A percentile compares a stretch with the other conserved stretches of the same genome.
Evolutionary conservation across 495 filamentous ascomycete genomes (phyloP).

Genomic region (Talaromyces stipitatus): DNA sequence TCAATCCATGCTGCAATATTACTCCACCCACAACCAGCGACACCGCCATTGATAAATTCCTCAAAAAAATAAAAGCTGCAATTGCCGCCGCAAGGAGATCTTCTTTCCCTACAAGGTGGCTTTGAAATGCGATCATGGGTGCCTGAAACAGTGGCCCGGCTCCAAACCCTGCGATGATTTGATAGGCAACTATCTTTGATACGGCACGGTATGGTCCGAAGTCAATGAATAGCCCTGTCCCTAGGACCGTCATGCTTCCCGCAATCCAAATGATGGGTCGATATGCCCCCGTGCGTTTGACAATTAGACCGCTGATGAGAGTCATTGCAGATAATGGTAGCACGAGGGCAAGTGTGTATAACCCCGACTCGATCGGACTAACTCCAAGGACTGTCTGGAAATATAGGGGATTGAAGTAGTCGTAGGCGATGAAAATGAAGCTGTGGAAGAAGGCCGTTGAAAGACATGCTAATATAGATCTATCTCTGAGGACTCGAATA

Average conservation of each 20-base stretch:
- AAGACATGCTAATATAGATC: neutral
- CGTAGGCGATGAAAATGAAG: constrained; percentile 34
- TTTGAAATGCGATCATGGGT: constrained; percentile 41
- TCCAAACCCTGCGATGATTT: constrained; percentile 47
- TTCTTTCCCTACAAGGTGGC: constrained; percentile 14
- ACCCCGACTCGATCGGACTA: constrained; percentile 57
- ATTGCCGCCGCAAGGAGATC: constrained; percentile 30
- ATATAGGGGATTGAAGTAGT: constrained; percentile 49
- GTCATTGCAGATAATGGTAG: constrained; percentile 52
- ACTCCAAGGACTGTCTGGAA: constrained; percentile 53
- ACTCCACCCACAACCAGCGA: constrained; percentile 40
- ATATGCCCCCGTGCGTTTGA: constrained; percentile 44
- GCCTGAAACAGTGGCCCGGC: constrained; percentile 61
- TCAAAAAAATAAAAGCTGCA: constrained; percentile 28
- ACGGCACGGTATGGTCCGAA: constrained; percentile 42
- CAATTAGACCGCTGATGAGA: constrained; percentile 37
- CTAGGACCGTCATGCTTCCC: constrained; percentile 51
- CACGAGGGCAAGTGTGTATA: constrained; percentile 63
- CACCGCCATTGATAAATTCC: constrained; percentile 25
- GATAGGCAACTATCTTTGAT: constrained; percentile 52
- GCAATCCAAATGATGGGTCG: constrained; percentile 48
- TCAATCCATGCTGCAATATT: constrained; percentile 21
- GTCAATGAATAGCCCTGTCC: constrained; percentile 57
- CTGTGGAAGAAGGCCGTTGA: constrained; percentile 30
- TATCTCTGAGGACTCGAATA: constrained; percentile 12